These are phyloP conservation scores for Nicotiana sylvestris DNA, from an alignment of 257 asterid species.

Conservation along the genomic window DNA sequence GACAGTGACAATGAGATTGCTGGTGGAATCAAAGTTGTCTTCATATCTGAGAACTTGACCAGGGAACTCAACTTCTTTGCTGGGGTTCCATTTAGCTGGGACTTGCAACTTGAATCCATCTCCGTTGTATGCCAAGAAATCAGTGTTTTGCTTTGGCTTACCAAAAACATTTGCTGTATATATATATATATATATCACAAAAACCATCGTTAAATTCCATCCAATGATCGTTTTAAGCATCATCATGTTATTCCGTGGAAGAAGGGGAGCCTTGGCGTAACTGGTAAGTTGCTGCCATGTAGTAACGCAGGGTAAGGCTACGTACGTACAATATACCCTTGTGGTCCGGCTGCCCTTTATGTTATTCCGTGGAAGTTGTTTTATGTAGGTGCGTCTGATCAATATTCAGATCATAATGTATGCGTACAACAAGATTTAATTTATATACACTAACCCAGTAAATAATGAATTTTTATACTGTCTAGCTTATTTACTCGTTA, in stretches of 20 bases:
- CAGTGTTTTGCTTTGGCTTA: slow-evolving; percentile 66
- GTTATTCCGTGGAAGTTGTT: not conserved
- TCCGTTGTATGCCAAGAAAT: slow-evolving; percentile 43
- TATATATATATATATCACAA: not conserved
- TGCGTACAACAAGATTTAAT: not conserved
- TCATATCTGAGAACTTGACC: slow-evolving; percentile 77
- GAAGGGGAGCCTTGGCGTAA: no score
- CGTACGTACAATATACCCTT: no score
- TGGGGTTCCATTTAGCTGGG: slow-evolving; percentile 81
- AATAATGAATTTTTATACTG: no score
- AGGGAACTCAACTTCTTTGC: slow-evolving; percentile 63
- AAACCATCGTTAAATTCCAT: not conserved
- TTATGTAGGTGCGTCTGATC: not conserved
- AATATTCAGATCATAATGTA: not conserved
- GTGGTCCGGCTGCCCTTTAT: no score
- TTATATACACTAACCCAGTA: not conserved
- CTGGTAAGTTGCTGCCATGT: no score
- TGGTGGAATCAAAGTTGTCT: slow-evolving; percentile 78
- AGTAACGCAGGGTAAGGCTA: no score
- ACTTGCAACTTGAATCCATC: slow-evolving; percentile 52
- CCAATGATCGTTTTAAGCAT: not conserved
- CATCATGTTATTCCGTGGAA: not conserved
- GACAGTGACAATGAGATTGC: slow-evolving; percentile 49
- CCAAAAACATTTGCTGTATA: slow-evolving; percentile 77
- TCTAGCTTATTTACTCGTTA: not conserved